Base-by-base conservation (phyloP, 1,284 basidiomycete species). In the Schizopora paradoxa region DNA sequence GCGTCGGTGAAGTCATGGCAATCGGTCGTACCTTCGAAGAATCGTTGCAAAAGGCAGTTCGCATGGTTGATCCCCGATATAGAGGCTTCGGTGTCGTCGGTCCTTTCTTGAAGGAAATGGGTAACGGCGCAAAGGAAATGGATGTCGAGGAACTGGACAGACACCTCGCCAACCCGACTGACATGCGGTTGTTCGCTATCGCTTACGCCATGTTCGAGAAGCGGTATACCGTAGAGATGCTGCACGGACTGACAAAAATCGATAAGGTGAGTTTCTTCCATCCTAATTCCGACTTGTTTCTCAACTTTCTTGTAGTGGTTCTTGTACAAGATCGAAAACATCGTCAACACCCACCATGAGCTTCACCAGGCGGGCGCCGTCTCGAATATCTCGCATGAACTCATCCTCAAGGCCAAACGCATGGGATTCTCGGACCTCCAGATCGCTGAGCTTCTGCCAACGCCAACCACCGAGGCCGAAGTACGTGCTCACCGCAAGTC, bases 21-120 rank as follows among this genome's bases (percentile, higher is more conserved):
- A 98, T 99, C 56, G 96, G 96, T 38, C 87, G 96, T 56, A 99
- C 96, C 1, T 99, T 97, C 57, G 96, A 99, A 68, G 96, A 99
- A 69, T 92, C 88, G 59, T 74, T 99, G 61, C 96, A 99, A 66
- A 99, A 99, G 73, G 96, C 96, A 42, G 91, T 99, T 56, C 86
- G 96, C 56, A 93, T 96, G 72, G 86, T 99, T 26, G 94, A 97
- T 64, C 95, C 95, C 36, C 80, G 86, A 51, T 83, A 73, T 61
- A 62, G 69, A 52, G 79, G 79, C 5, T 82, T 82, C 21, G 26
- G 48, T 38, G 14, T 45, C 6, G 49, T 39, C 8, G 41, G 47
- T 29, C 45, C 49, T 14, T 58, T 74, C 73, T 56, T 66, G 35
- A 18, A 52, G 55, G 21, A n/a, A 60, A 62, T 6, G 64, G 68